Evolutionary conservation across 345 rosid genomes (phyloP), one percentile per base, ranked within the genome.

Genomic region (Gynandropsis gynandra): DNA sequence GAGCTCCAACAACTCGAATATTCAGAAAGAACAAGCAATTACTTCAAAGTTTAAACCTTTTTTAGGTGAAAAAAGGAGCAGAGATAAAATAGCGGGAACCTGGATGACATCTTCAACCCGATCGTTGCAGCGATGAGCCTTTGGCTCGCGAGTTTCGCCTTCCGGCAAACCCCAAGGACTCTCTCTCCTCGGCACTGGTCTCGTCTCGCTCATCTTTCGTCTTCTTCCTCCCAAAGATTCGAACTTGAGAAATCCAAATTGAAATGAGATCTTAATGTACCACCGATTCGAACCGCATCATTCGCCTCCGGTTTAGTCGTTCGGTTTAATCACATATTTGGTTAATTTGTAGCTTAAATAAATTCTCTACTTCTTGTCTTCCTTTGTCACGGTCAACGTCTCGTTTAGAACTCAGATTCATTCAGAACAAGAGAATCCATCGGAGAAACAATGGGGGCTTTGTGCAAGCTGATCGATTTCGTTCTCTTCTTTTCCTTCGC

Each of bases 101-200:
- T 87, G 95, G 20, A 87, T 72, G 41, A 85, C 88, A 50, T 92
- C 98, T 70, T 92, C 96, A 16, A 76, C 90, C 13, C 96, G 88
- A 74, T 87, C 96, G 63, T 92, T 87, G 84, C 98, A 85, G 46
- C 96, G 78, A 47, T 92, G 96, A 5, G 95, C 84, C 64, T 84
- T 92, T 7, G 96, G 96, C 54, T 87, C 74, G 11, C 82, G 83
- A 47, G 71, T 72, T 7, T 80, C 81, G 40, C 81, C 84, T 64
- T 75, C 89, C 5, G 88, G 72, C 64, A 43, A 38, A 10, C 95
- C 95, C 98, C 98, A n/a, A n/a, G 96, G 96, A 46, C 95, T 84
- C 73, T 81, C 96, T 44, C 95, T 79, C 57, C 95, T 72, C 61
- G 93, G 96, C 70, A 92, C 96, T 27, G 95, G 89, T 61, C 97